These are phyloP conservation scores for Marsdenia floribunda DNA, from an alignment of 257 asterid species.

Conservation along the genomic window DNA sequence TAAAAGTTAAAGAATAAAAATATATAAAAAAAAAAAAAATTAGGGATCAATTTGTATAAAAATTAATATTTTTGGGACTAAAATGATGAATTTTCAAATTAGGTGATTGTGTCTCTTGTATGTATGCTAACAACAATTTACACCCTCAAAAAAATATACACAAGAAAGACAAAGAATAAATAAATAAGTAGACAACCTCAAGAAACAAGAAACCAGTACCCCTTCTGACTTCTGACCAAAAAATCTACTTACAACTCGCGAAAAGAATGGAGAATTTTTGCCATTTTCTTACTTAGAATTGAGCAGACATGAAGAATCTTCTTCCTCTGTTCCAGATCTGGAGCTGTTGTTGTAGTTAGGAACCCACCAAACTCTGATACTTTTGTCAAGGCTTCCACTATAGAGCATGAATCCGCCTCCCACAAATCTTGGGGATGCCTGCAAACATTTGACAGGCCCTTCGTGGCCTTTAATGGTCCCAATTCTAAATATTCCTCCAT, in stretches of 20 bases:
- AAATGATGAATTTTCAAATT: too few relatives aligned
- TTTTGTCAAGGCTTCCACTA: constrained; percentile 77
- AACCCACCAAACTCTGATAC: constrained; percentile 84
- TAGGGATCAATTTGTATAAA: too few relatives aligned
- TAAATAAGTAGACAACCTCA: neutral
- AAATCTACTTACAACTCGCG: neutral
- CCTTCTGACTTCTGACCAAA: neutral
- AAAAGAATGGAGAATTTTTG: constrained; percentile 1
- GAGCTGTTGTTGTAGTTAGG: constrained; percentile 24
- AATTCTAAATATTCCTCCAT: constrained; percentile 41
- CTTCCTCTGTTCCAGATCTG: neutral
- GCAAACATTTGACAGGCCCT: constrained; percentile 79
- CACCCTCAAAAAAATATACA: neutral
- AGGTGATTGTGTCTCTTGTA: neutral
- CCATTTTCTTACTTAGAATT: constrained; percentile 1
- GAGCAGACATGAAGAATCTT: neutral
- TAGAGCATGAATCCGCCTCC: constrained; percentile 79
- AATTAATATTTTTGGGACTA: too few relatives aligned
- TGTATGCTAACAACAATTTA: neutral
- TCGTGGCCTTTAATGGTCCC: constrained; percentile 64
- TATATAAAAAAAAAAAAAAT: too few relatives aligned
- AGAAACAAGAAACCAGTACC: constrained; percentile 5
- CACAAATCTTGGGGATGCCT: constrained; percentile 44
- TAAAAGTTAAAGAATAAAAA: too few relatives aligned
- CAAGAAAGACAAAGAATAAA: neutral